Evolutionary conservation across 192 early-diverging fungal species (phyloP).

Genomic region (Phlyctochytrium arcticum): DNA sequence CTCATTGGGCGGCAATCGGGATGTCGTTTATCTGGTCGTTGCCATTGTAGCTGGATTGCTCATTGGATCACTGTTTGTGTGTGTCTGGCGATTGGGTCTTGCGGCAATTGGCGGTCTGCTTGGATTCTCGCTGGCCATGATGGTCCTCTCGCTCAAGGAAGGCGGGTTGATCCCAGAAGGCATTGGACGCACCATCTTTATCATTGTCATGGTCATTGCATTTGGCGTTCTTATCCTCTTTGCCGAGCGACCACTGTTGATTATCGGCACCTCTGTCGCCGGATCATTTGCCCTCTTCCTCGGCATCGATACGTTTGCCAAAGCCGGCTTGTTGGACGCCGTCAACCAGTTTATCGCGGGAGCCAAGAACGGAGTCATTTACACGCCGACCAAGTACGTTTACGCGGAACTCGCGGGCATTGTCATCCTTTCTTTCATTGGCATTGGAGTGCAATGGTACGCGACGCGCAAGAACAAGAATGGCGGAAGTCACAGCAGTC

Average conservation of each 20-base stretch:
- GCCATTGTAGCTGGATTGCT: slow-evolving; percentile 58
- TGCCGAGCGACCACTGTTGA: slow-evolving; percentile 59
- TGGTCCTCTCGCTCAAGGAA: slow-evolving; percentile 60
- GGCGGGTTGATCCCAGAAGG: slow-evolving; percentile 60
- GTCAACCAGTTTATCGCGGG: slow-evolving; percentile 52
- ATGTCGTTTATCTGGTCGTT: slow-evolving; percentile 55
- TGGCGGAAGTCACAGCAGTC: neutral
- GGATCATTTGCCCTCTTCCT: slow-evolving; percentile 75
- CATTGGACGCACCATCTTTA: slow-evolving; percentile 66
- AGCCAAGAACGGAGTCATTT: slow-evolving; percentile 21
- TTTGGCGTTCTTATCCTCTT: slow-evolving; percentile 64
- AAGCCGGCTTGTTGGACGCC: slow-evolving; percentile 68
- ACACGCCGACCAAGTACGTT: slow-evolving; percentile 44
- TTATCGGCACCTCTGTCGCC: slow-evolving; percentile 68
- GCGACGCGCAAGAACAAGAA: neutral
- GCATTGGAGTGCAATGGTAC: slow-evolving; percentile 58
- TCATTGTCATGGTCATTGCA: slow-evolving; percentile 55
- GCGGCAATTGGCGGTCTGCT: slow-evolving; percentile 72
- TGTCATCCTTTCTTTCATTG: slow-evolving; percentile 59
- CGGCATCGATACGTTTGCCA: slow-evolving; percentile 79
- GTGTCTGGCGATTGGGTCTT: slow-evolving; percentile 68
- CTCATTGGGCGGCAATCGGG: slow-evolving; percentile 38
- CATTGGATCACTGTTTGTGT: slow-evolving; percentile 60
- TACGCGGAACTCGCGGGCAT: slow-evolving; percentile 70
- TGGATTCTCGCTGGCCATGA: slow-evolving; percentile 72